A percentile compares a stretch with the other conserved stretches of the same genome.
Conservation (phyloP, 139 green algal genomes). For the Closterium sp. region DNA sequence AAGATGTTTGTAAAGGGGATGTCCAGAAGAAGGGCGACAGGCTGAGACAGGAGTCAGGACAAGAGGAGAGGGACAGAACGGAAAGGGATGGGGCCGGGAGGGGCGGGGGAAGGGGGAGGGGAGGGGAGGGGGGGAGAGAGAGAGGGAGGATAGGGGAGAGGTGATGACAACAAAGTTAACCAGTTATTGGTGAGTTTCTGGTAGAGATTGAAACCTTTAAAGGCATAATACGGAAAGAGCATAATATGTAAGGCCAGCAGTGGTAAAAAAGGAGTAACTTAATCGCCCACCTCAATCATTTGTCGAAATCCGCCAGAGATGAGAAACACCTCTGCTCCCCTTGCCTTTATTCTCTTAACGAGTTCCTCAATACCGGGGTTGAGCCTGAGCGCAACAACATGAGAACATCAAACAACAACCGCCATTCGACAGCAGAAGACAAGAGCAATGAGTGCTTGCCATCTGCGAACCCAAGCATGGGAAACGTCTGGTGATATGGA, state of each 20-base stretch:
- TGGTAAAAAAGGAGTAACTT: not conserved
- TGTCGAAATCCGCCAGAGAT: constrained; percentile 92
- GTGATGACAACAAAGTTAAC: not conserved
- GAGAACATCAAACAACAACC: constrained; percentile 14
- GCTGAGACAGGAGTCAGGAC: not conserved
- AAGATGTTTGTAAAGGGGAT: constrained; percentile 83
- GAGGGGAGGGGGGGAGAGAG: not conserved
- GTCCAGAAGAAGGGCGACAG: constrained; percentile 55
- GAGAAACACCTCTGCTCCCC: constrained; percentile 81
- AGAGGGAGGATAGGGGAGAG: not conserved
- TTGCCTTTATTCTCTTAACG: constrained; percentile 62
- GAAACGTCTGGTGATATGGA: too few species aligned
- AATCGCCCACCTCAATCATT: constrained; percentile 69
- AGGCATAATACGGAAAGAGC: too few species aligned
- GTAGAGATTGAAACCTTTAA: too few species aligned
- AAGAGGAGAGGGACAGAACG: not conserved
- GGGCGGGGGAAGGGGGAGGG: not conserved
- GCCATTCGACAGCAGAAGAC: too few species aligned
- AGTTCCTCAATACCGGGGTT: constrained; percentile 85
- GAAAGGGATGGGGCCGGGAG: not conserved
- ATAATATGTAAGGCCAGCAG: too few species aligned
- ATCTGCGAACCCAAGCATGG: too few species aligned
- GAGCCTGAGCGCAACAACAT: constrained; percentile 8
- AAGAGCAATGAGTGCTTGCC: too few species aligned
- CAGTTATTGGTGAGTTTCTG: too few species aligned